These are phyloP conservation scores for Raffaelea albimanens DNA, from an alignment of 2,329 filamentous ascomycete genomes.

Conservation along the genomic window DNA sequence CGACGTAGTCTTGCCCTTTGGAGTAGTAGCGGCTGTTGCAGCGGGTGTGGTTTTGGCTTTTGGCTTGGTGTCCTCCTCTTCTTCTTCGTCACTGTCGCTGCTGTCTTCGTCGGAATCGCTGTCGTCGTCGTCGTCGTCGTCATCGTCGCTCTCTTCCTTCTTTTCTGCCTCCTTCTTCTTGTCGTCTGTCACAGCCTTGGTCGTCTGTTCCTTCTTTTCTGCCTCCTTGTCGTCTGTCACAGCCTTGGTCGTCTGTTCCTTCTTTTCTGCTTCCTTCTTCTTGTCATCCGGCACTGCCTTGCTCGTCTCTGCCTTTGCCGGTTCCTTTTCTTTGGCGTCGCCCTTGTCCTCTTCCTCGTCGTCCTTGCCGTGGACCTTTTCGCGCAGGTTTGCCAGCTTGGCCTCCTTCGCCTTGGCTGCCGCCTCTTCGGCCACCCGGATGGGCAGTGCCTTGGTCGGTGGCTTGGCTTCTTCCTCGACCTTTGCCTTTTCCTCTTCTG, in stretches of 20 bases:
- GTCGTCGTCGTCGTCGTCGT: not conserved
- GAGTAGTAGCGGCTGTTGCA: no score
- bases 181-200: conserved; percentile 2
- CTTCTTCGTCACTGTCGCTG: not conserved
- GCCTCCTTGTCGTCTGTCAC: not conserved
- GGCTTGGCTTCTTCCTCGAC: conserved; percentile 10
- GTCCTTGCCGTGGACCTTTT: conserved; percentile 43
- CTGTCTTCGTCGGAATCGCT: not conserved
- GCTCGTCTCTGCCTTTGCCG: conserved; percentile 1
- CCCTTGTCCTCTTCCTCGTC: conserved; percentile 4
- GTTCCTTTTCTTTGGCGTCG: not conserved
- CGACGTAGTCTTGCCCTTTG: conserved; percentile 1
- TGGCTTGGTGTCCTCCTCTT: conserved; percentile 2
- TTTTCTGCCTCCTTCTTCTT: conserved; percentile 5
- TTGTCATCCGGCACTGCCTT: not conserved
- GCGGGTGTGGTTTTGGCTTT: not conserved
- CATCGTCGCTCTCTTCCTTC: conserved; percentile 8
- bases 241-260: not conserved
- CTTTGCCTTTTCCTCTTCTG: conserved; percentile 13
- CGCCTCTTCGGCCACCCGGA: conserved; percentile 54
- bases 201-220: conserved; percentile 1
- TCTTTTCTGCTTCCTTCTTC: not conserved
- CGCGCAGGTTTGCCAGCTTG: conserved; percentile 41
- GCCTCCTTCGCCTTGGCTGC: conserved; percentile 54
- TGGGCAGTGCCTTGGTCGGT: conserved; percentile 25